Percentiles rank a stretch among this genome's conserved stretches.
Conservation (phyloP, 805 yeast species). For the Suhomyces emberorum region DNA sequence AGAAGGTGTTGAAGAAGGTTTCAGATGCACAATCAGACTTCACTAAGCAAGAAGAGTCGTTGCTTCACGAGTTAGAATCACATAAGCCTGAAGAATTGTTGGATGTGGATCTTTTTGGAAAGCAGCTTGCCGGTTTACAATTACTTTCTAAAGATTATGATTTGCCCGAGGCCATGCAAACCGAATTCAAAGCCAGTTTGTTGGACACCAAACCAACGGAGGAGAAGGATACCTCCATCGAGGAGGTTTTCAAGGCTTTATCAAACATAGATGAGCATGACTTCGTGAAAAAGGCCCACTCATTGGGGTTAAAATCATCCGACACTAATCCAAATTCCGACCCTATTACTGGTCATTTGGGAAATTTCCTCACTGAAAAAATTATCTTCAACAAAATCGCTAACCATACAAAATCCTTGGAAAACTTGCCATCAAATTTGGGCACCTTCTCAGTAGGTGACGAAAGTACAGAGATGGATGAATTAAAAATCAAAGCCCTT, state of each 20-base stretch:
- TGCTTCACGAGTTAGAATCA: conserved; percentile 17
- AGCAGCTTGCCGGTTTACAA: conserved; percentile 64
- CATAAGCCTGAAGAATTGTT: conserved; percentile 19
- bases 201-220: conserved; percentile 4
- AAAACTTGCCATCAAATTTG: conserved; percentile 63
- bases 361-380: conserved; percentile 50
- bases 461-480: conserved; percentile 37
- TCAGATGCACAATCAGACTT: conserved; percentile 24
- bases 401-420: conserved; percentile 58
- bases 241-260: conserved; percentile 7
- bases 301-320: conserved; percentile 37
- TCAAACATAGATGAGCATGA: conserved; percentile 7
- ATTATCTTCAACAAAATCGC: conserved; percentile 52
- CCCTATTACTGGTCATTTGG: conserved; percentile 43
- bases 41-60: conserved; percentile 18
- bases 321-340: conserved; percentile 20
- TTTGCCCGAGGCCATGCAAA: conserved; percentile 53
- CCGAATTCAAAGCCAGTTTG: conserved; percentile 24
- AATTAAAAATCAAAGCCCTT: conserved; percentile 60
- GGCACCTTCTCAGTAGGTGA: conserved; percentile 51
- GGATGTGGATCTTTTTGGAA: conserved; percentile 46
- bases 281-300: conserved; percentile 35
- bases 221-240: conserved; percentile 1
- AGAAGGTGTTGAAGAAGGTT: conserved; percentile 26
- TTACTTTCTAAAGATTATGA: conserved; percentile 63